A percentile compares a stretch with the other conserved stretches of the same genome.
phyloP scores from a whole-genome alignment of 371 early-diverging fungal species.

The Smittium mucronatum region DNA sequence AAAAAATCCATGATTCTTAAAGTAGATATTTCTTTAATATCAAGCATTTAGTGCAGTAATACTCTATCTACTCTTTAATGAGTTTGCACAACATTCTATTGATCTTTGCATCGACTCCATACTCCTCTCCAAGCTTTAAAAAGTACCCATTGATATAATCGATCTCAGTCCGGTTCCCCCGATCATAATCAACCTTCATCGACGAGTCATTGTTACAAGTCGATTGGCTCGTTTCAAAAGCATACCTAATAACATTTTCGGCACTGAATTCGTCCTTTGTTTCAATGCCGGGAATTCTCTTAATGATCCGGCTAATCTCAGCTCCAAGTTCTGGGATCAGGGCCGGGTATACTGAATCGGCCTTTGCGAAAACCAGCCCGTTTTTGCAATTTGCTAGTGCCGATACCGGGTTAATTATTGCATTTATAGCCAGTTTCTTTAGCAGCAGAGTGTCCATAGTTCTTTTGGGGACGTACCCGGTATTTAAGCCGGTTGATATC shows the following conservation, averaged over 20 bases:
- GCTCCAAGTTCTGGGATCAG: neutral
- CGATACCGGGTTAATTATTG: constrained; percentile 42
- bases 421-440: constrained; percentile 44
- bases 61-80: too few relatives aligned
- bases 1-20: too few relatives aligned
- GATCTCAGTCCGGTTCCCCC: constrained; percentile 37
- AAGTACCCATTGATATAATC: constrained; percentile 50
- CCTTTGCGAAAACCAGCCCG: constrained; percentile 14
- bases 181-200: constrained; percentile 39
- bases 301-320: constrained; percentile 9
- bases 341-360: neutral
- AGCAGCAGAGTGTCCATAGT: constrained; percentile 33
- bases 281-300: too few relatives aligned
- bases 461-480: constrained; percentile 26
- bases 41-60: too few relatives aligned
- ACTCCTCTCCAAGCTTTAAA: constrained; percentile 20
- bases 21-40: too few relatives aligned
- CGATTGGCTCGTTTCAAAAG: constrained; percentile 19
- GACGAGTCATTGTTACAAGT: constrained; percentile 42
- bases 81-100: constrained; percentile 24
- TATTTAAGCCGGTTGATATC: constrained; percentile 23
- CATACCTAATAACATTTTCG: too few relatives aligned
- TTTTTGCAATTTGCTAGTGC: constrained; percentile 37
- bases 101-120: constrained; percentile 24
- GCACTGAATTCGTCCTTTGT: too few relatives aligned